Percentiles rank a stretch among this genome's conserved stretches.
Conservation (phyloP, 2,329 filamentous ascomycete species). For the Sporothrix phasma region DNA sequence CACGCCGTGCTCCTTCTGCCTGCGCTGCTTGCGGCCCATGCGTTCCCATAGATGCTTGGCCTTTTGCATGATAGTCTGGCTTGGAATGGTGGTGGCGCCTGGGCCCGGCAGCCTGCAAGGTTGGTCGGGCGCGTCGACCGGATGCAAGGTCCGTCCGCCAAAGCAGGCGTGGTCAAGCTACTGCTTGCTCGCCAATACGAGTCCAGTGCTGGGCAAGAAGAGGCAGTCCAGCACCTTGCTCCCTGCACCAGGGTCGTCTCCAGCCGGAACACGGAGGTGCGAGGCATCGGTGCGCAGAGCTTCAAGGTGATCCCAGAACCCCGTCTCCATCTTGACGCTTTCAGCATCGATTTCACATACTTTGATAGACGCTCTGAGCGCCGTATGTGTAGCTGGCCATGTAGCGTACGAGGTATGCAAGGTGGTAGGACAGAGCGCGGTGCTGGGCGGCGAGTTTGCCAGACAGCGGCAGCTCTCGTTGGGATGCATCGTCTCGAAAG, state of each 20-base stretch:
- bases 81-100: no score
- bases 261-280: not conserved
- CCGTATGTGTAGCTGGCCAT: constrained; percentile 1
- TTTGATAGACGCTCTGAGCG: not conserved
- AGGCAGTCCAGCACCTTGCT: not conserved
- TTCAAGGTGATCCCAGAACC: not conserved
- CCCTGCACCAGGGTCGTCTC: not conserved
- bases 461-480: not conserved
- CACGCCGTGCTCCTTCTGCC: not conserved
- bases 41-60: not conserved
- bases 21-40: not conserved
- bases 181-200: not conserved
- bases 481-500: not conserved
- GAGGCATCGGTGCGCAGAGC: not conserved
- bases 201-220: no score
- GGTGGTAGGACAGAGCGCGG: not conserved
- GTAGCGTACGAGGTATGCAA: constrained; percentile 6
- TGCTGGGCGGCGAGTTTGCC: not conserved
- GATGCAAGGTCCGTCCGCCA: not conserved
- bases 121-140: not conserved
- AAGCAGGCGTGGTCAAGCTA: not conserved
- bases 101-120: no score
- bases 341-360: not conserved
- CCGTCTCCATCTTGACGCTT: not conserved
- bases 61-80: not conserved